Evolutionary conservation across 2,329 filamentous ascomycete species (phyloP), one percentile per base, ranked within the genome.

Genomic region (Atkinsonella texensis): DNA sequence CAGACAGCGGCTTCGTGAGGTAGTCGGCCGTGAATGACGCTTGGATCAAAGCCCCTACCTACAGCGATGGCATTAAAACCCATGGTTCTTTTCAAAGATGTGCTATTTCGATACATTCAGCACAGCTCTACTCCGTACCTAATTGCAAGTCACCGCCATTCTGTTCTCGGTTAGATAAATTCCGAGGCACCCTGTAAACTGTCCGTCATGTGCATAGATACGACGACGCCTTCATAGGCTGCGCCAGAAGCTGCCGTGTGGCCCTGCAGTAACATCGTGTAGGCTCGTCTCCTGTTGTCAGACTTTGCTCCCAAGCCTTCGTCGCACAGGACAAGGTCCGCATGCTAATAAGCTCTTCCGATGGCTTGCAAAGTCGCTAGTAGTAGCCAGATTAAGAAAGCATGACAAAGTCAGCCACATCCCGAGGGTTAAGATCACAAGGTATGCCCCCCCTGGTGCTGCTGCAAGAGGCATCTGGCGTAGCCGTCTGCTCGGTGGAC

Each of bases 351-450:
- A 33, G 45, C 38, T 51, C 44, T 48, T 40, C 39, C 48, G 23
- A 44, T 53, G 52, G 45, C 43, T 48, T 44, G 40, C 51, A 35
- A 48, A 20, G 45, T 53, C 52, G 52, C 52, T 51, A 53, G 44
- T 38, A 46, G 52, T 51, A 48, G 39, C 52, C 48, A 13, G 17
- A 51, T 53, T 46, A 43, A 51, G 52, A 48, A n/a, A 38, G 38
- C 44, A 38, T 33, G 48, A 43, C 51, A 47, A 33, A 45, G 47
- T 20, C 31, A 42, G 51, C 51, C 42, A 53, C 47, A 32, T 13
- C 48, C 23, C 38, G 46, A 23, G 20, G 20, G 18, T 28, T 40
- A 39, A 12, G 12, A 39, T 46, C 18, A 44, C 32, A 13, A 31
- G 43, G 48, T 41, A 49, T 23, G 23, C 38, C 12, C 31, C 48